A percentile compares a stretch with the other conserved stretches of the same genome.
Conservation (phyloP, 106 monocot species). For the Agapanthus africanus region DNA sequence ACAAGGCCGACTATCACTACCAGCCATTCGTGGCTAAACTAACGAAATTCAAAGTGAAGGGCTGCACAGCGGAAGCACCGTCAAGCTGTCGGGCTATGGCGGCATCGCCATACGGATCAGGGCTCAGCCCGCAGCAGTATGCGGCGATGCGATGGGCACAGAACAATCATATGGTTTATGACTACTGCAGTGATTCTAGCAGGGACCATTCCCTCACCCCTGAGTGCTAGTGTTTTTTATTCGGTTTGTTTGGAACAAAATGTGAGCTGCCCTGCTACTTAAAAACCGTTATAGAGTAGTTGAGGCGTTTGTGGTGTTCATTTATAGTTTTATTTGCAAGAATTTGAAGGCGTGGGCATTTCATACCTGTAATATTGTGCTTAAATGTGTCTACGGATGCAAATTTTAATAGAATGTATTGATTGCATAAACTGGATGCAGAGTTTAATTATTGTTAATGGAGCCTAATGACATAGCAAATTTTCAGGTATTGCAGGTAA, state of each 20-base stretch:
- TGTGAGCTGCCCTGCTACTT: conserved; percentile 36
- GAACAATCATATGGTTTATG: conserved; percentile 56
- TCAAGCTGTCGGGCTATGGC: conserved; percentile 33
- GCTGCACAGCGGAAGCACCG: conserved; percentile 39
- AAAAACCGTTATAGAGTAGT: conserved; percentile 15
- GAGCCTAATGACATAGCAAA: too few species aligned
- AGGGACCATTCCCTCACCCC: conserved; percentile 73
- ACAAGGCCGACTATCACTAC: conserved; percentile 67
- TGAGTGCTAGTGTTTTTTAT: conserved; percentile 33
- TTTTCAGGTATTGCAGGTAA: too few species aligned
- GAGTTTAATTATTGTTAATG: too few species aligned
- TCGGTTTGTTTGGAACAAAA: not conserved
- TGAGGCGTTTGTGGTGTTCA: conserved; percentile 29
- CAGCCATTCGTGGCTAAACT: conserved; percentile 53
- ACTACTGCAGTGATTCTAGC: conserved; percentile 61
- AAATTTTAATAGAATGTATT: too few species aligned
- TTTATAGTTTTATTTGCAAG: not conserved
- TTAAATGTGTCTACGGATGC: too few species aligned
- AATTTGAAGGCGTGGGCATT: too few species aligned
- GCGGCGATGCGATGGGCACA: conserved; percentile 70
- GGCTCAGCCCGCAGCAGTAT: conserved; percentile 48
- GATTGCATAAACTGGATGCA: too few species aligned
- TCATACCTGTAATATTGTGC: too few species aligned
- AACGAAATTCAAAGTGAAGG: conserved; percentile 36
- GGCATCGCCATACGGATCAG: conserved; percentile 32